These are phyloP conservation scores for Candida smagusa DNA, from an alignment of 1,139 yeast genomes.

Conservation along the genomic window DNA sequence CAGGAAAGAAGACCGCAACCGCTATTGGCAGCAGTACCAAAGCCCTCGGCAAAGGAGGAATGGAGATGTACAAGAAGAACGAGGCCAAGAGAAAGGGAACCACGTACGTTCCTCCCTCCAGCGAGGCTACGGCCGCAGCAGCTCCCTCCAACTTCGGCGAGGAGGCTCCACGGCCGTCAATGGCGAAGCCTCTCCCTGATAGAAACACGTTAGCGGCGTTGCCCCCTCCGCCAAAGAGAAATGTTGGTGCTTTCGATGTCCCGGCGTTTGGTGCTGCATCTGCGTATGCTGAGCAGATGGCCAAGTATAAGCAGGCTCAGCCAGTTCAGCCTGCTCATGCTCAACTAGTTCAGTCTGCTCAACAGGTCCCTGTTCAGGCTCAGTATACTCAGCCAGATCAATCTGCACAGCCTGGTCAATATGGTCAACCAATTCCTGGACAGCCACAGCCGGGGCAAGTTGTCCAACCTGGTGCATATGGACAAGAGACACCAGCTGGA, in stretches of 20 bases:
- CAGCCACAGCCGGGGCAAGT: conserved; percentile 1
- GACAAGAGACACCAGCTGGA: too few relatives aligned
- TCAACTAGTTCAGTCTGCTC: conserved; percentile 1
- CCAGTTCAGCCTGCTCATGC: neutral
- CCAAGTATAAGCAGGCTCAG: neutral
- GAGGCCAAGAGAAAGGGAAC: conserved; percentile 23
- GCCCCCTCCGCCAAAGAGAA: conserved; percentile 55
- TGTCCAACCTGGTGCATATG: neutral
- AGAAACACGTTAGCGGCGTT: conserved; percentile 38
- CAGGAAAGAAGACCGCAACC: conserved; percentile 42
- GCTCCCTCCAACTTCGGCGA: conserved; percentile 4
- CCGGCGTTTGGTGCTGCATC: conserved; percentile 9
- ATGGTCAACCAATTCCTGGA: conserved; percentile 2
- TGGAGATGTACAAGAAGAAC: conserved; percentile 41
- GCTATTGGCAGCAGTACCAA: conserved; percentile 51
- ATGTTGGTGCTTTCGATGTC: conserved; percentile 18
- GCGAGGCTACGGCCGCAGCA: conserved; percentile 3
- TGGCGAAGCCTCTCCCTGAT: conserved; percentile 19
- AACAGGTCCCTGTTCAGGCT: conserved; percentile 4
- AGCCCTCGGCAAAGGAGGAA: conserved; percentile 49
- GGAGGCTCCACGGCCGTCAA: conserved; percentile 8
- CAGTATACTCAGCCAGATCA: conserved; percentile 1
- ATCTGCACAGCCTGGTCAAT: conserved; percentile 5
- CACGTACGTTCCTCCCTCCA: conserved; percentile 11
- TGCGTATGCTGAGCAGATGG: conserved; percentile 5